phyloP scores from a whole-genome alignment of 805 yeast species.

The Myxozyma vanderwaltii region DNA sequence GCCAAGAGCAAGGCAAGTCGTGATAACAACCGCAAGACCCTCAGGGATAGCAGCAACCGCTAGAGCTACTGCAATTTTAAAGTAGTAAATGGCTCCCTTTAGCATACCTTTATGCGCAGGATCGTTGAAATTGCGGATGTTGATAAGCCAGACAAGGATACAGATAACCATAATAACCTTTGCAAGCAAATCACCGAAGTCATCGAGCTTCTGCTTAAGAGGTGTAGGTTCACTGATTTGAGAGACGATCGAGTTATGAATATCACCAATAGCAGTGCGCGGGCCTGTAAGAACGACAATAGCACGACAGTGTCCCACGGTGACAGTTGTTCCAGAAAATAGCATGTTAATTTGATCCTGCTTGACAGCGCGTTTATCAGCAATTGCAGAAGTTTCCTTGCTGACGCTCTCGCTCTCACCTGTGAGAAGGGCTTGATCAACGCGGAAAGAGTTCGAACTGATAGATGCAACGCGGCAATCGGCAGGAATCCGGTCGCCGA shows the following conservation, averaged over 20 bases:
- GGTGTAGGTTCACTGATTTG: slow-evolving; percentile 46
- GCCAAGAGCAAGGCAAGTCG: slow-evolving; percentile 53
- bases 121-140: slow-evolving; percentile 47
- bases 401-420: slow-evolving; percentile 46
- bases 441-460: slow-evolving; percentile 43
- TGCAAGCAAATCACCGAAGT: slow-evolving; percentile 48
- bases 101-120: slow-evolving; percentile 50
- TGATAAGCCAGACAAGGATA: slow-evolving; percentile 50
- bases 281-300: slow-evolving; percentile 47
- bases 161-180: slow-evolving; percentile 52
- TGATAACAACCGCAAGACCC: slow-evolving; percentile 54
- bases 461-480: slow-evolving; percentile 45
- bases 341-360: slow-evolving; percentile 44
- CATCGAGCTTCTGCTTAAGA: slow-evolving; percentile 45
- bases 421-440: slow-evolving; percentile 49
- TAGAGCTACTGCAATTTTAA: slow-evolving; percentile 53
- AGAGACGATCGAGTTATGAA: slow-evolving; percentile 45
- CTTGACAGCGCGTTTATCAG: slow-evolving; percentile 44
- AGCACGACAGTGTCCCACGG: slow-evolving; percentile 50
- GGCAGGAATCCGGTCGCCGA: slow-evolving; percentile 51
- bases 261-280: slow-evolving; percentile 49
- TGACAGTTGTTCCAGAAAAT: slow-evolving; percentile 45
- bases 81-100: slow-evolving; percentile 52
- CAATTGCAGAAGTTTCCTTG: slow-evolving; percentile 39
- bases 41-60: slow-evolving; percentile 56